phyloP scores from a whole-genome alignment of 2,329 filamentous ascomycete species.

The Penicillium sp. region DNA sequence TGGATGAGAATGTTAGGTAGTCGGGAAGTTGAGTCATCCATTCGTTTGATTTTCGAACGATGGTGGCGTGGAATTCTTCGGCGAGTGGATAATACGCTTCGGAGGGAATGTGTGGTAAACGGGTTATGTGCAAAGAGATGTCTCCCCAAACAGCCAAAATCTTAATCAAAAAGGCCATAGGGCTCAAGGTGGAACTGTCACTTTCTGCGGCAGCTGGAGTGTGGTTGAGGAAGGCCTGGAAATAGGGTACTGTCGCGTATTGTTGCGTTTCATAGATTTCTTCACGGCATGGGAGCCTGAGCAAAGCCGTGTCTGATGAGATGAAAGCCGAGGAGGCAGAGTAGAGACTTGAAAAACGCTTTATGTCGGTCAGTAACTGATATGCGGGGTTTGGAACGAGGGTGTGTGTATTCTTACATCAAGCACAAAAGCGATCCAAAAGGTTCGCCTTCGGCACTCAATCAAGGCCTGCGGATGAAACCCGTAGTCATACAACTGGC shows the following conservation, averaged over 20 bases:
- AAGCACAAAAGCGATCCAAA: slow-evolving; percentile 70
- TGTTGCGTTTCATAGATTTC: slow-evolving; percentile 61
- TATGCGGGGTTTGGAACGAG: slow-evolving; percentile 13
- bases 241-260: slow-evolving; percentile 59
- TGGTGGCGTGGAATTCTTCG: slow-evolving; percentile 54
- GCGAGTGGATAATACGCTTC: slow-evolving; percentile 48
- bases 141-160: slow-evolving; percentile 66
- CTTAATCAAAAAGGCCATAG: slow-evolving; percentile 62
- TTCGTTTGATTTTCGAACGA: slow-evolving; percentile 53
- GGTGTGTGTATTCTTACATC: slow-evolving; percentile 52
- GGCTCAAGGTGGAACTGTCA: slow-evolving; percentile 44
- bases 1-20: slow-evolving; percentile 53
- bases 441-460: slow-evolving; percentile 68
- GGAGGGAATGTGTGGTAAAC: slow-evolving; percentile 48
- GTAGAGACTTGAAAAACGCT: slow-evolving; percentile 61
- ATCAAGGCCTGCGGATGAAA: slow-evolving; percentile 58
- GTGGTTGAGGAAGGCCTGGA: slow-evolving; percentile 54
- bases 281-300: slow-evolving; percentile 64
- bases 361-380: slow-evolving; percentile 15
- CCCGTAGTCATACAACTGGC: slow-evolving; percentile 54
- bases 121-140: slow-evolving; percentile 60
- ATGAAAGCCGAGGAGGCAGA: slow-evolving; percentile 56
- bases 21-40: slow-evolving; percentile 60
- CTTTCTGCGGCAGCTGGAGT: slow-evolving; percentile 37
- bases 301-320: slow-evolving; percentile 63